Evolutionary conservation across 208 protist species (phyloP).

Genomic region (Strigomonas culicis): DNA sequence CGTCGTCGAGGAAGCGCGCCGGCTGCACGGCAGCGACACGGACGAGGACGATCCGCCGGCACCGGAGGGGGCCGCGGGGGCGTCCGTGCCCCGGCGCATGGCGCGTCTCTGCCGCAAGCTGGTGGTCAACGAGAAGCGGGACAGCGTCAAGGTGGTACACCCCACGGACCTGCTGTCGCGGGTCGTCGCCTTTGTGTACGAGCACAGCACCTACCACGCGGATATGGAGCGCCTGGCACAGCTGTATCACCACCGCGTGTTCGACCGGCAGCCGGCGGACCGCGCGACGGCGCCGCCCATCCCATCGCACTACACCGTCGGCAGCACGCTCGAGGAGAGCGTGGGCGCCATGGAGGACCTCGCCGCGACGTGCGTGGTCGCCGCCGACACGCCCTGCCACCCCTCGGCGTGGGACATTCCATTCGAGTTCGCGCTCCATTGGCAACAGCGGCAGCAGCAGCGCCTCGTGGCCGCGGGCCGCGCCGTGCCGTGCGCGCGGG

Average conservation of each 20-base stretch:
- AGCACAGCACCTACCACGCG: too few relatives aligned
- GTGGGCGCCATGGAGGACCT: neutral
- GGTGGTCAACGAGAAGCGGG: conserved; percentile 24
- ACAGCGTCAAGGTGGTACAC: conserved; percentile 48
- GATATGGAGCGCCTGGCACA: too few relatives aligned
- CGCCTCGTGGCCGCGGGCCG: too few relatives aligned
- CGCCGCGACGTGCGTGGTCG: neutral
- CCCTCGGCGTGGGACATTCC: conserved; percentile 1
- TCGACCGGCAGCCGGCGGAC: neutral
- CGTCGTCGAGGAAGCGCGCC: conserved; percentile 3
- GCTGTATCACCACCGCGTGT: too few relatives aligned
- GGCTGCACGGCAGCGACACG: conserved; percentile 1
- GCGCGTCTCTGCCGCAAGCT: conserved; percentile 2
- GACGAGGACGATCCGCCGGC: neutral
- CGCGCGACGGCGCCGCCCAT: neutral
- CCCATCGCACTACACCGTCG: neutral
- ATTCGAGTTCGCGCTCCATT: neutral
- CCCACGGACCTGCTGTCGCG: conserved; percentile 25
- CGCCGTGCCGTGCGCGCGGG: too few relatives aligned
- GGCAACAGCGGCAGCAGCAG: neutral
- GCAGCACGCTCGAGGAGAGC: neutral
- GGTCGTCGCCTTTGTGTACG: too few relatives aligned
- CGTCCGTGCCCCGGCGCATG: neutral
- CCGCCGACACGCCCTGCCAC: neutral
- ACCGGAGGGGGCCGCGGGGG: neutral